Conservation (phyloP, 2,329 filamentous ascomycete species). For the Hysterium pulicare region DNA sequence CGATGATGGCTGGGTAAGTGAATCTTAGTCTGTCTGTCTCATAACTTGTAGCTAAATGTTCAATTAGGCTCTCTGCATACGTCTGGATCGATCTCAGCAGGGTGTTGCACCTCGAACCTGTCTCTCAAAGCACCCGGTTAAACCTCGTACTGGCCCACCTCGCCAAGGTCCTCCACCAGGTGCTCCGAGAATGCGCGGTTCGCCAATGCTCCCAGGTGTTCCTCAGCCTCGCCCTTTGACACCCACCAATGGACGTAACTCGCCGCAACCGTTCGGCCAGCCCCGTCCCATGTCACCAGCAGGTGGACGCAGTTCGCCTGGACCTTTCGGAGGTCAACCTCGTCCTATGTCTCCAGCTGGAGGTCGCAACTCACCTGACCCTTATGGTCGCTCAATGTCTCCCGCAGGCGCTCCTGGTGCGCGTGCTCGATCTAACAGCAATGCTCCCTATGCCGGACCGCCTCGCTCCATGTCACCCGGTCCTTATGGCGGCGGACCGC, state of each 20-base stretch:
- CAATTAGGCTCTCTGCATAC: conserved; percentile 77
- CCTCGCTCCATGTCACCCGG: conserved; percentile 39
- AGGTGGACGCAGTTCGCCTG: conserved; percentile 48
- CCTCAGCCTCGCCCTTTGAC: conserved; percentile 40
- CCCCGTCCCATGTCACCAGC: conserved; percentile 37
- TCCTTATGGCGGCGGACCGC: conserved; percentile 35
- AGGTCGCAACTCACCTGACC: conserved; percentile 9
- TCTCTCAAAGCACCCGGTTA: conserved; percentile 86
- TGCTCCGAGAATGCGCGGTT: conserved; percentile 26
- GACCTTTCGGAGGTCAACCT: conserved; percentile 31
- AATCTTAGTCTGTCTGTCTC: not conserved
- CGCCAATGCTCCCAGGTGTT: conserved; percentile 30
- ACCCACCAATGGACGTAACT: conserved; percentile 43
- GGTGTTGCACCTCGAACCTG: conserved; percentile 93
- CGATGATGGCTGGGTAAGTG: conserved; percentile 93
- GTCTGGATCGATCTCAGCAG: conserved; percentile 84
- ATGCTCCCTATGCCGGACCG: conserved; percentile 33
- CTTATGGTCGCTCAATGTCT: conserved; percentile 10
- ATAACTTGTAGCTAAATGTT: conserved; percentile 16
- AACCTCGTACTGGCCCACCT: conserved; percentile 63
- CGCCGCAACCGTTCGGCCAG: conserved; percentile 29
- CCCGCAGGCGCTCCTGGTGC: too few relatives aligned
- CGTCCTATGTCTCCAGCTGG: conserved; percentile 21
- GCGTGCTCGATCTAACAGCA: conserved; percentile 37
- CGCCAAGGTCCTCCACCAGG: conserved; percentile 54